A percentile compares a stretch with the other conserved stretches of the same genome.
phyloP scores from a whole-genome alignment of 176 grass and related monocot species.

The Eragrostis nindensis region DNA sequence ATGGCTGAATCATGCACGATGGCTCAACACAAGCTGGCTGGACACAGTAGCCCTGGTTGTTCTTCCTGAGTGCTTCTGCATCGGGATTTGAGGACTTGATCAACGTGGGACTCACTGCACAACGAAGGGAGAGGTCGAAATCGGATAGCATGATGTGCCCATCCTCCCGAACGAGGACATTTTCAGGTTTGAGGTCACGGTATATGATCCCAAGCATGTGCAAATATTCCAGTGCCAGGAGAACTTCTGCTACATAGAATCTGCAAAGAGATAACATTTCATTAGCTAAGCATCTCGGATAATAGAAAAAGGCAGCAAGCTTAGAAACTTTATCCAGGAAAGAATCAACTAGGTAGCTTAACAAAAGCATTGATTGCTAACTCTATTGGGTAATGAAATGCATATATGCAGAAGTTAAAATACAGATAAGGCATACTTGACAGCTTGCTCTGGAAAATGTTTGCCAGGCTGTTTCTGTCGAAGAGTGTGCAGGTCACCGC shows the following conservation, averaged over 20 bases:
- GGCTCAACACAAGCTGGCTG: constrained; percentile 57
- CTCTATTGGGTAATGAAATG: constrained; percentile 5
- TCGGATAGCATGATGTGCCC: constrained; percentile 91
- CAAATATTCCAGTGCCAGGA: constrained; percentile 78
- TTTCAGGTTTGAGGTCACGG: constrained; percentile 85
- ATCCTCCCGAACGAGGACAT: constrained; percentile 79
- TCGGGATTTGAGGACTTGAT: constrained; percentile 62
- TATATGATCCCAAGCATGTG: constrained; percentile 93
- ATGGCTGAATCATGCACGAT: constrained; percentile 51
- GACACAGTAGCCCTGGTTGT: constrained; percentile 43
- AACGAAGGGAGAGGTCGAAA: constrained; percentile 84
- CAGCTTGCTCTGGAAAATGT: constrained; percentile 67
- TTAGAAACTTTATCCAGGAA: not conserved
- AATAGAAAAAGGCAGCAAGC: constrained; percentile 8
- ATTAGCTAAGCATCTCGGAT: constrained; percentile 2
- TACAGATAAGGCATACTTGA: constrained; percentile 52
- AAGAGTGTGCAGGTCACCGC: constrained; percentile 66
- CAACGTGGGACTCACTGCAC: constrained; percentile 70
- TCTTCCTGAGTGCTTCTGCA: constrained; percentile 46
- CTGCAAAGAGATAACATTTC: constrained; percentile 39
- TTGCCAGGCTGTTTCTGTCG: constrained; percentile 67
- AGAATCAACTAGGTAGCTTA: not conserved
- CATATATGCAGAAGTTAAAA: not conserved
- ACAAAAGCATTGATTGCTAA: not conserved
- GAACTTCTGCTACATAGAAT: constrained; percentile 83